These are phyloP conservation scores for Talaromyces adpressus DNA, from an alignment of 495 filamentous ascomycete genomes.

Conservation along the genomic window DNA sequence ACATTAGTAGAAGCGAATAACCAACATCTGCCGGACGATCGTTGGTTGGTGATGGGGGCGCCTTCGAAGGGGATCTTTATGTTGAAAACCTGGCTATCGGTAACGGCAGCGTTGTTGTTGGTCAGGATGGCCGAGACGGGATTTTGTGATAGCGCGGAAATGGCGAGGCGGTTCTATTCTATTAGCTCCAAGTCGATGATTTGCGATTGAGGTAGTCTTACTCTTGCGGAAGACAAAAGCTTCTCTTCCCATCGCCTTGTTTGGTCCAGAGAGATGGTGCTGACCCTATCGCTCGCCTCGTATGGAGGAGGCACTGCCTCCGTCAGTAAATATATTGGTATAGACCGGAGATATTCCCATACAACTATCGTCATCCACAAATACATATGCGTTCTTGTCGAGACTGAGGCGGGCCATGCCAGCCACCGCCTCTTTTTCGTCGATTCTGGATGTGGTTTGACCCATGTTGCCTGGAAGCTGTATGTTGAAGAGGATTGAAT, in stretches of 20 bases:
- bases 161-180: slow-evolving; percentile 54
- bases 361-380: slow-evolving; percentile 3
- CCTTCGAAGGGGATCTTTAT: slow-evolving; percentile 77
- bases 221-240: slow-evolving; percentile 17
- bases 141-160: slow-evolving; percentile 56
- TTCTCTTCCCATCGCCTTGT: slow-evolving; percentile 15
- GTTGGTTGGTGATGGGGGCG: slow-evolving; percentile 76
- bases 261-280: slow-evolving; percentile 11
- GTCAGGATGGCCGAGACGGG: slow-evolving; percentile 47
- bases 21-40: slow-evolving; percentile 76
- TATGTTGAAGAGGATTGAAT: not conserved
- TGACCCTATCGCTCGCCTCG: slow-evolving; percentile 12
- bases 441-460: not conserved
- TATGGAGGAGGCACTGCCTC: slow-evolving; percentile 12
- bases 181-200: not conserved
- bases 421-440: slow-evolving; percentile 6
- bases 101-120: slow-evolving; percentile 40
- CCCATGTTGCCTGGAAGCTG: not conserved
- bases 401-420: slow-evolving; percentile 6
- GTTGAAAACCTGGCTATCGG: slow-evolving; percentile 75
- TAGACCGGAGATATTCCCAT: not conserved
- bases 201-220: slow-evolving; percentile 4
- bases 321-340: not conserved
- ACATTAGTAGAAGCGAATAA: slow-evolving; percentile 83
- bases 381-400: slow-evolving; percentile 7